Base-by-base conservation (phyloP, 75 land plant species). In the Larix kaempferi region DNA sequence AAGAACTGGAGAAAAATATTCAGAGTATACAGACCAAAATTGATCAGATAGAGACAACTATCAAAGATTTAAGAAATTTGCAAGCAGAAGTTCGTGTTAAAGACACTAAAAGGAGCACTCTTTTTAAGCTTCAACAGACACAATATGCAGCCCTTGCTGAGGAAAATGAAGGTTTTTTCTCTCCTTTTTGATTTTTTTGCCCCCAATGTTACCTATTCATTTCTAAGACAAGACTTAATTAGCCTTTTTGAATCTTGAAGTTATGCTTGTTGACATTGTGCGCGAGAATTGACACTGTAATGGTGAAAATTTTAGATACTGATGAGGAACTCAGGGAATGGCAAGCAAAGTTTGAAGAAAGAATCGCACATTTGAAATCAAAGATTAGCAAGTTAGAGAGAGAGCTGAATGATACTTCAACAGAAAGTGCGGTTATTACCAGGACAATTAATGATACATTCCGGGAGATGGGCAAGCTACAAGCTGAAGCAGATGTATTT, bases 281-380 rank as follows among this genome's bases (percentile, higher is more conserved):
- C 49, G 57, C 7, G 23, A 10, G 3, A 54, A 65, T 41, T 76
- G 49, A 26, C 16, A 19, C 10, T 78, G 17, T 15, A 25, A 44
- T 62, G 49, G 71, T 17, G 37, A 12, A 15, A 57, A 21, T 25
- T 63, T 58, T 80, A 97, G 99, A 97, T 63, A 86, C 93, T 75
- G 92, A 92, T 82, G 98, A 94, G 84, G 98, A 92, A 71, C 86
- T 97, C 61, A 83, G 62, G 65, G 91, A 89, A 75, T 97, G 98
- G 98, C 91, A 91, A 79, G 82, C 80, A 33, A 88, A 94, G 79
- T 92, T 92, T 86, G 87, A 87, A 27, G 89, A 91, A 72, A 84
- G 83, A 58, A 85, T 97, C 77, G 88, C 78, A 44, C 67, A 59
- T 17, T 74, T 92, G 71, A 84, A 81, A n/a, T 35, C 75, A 11